Evolutionary conservation across 495 filamentous ascomycete species (phyloP).

Genomic region (Penicillium cosmopolitanum): DNA sequence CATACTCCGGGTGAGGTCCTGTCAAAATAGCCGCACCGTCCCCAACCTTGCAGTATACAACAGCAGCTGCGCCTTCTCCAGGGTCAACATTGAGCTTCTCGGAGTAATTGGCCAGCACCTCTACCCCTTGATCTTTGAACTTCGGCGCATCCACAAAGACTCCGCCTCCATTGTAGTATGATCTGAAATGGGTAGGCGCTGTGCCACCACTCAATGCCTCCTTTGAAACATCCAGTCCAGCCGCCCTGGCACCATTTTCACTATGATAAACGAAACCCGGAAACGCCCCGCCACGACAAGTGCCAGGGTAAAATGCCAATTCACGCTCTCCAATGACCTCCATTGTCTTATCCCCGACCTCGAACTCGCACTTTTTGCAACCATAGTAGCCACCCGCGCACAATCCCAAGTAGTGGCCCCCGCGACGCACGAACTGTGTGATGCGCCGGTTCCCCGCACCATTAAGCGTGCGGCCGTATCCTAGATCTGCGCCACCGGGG

Average conservation of each 20-base stretch:
- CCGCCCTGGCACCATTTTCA: slow-evolving; percentile 81
- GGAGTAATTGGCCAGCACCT: slow-evolving; percentile 81
- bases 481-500: slow-evolving; percentile 92
- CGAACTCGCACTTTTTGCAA: slow-evolving; percentile 79
- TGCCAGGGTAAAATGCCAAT: slow-evolving; percentile 84
- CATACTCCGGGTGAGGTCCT: slow-evolving; percentile 93
- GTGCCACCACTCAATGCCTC: slow-evolving; percentile 54
- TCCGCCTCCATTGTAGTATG: slow-evolving; percentile 95
- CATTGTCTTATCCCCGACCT: slow-evolving; percentile 77
- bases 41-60: slow-evolving; percentile 87
- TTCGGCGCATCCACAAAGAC: slow-evolving; percentile 84
- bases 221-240: slow-evolving; percentile 67
- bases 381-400: slow-evolving; percentile 97
- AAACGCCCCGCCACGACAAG: slow-evolving; percentile 85
- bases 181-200: slow-evolving; percentile 67
- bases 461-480: slow-evolving; percentile 87
- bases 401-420: slow-evolving; percentile 85
- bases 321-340: slow-evolving; percentile 89
- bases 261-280: slow-evolving; percentile 89
- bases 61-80: slow-evolving; percentile 71
- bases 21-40: slow-evolving; percentile 81
- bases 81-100: slow-evolving; percentile 77
- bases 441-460: slow-evolving; percentile 86
- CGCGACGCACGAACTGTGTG: slow-evolving; percentile 79
- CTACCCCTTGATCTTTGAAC: slow-evolving; percentile 64